Evolutionary conservation across 495 filamentous ascomycete genomes (phyloP).

Genomic region (Pyrenopolyporus hunteri): DNA sequence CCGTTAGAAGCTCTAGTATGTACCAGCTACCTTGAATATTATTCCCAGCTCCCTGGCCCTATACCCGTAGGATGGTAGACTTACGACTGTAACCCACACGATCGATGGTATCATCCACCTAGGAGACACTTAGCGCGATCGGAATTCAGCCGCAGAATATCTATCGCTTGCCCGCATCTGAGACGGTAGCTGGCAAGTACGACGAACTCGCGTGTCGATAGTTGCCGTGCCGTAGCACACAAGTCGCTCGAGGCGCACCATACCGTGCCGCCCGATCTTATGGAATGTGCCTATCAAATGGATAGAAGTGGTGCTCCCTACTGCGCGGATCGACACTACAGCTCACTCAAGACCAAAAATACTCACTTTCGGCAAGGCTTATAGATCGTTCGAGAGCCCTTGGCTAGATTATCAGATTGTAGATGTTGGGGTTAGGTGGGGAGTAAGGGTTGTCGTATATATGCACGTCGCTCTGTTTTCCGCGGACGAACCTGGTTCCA

Average conservation of each 20-base stretch:
- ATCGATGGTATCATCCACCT: slow-evolving; percentile 27
- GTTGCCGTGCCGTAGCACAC: neutral
- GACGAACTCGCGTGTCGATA: neutral
- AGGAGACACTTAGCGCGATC: slow-evolving; percentile 13
- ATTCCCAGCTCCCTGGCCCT: slow-evolving; percentile 31
- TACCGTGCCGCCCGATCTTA: slow-evolving; percentile 3
- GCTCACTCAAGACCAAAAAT: neutral
- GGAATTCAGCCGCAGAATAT: slow-evolving; percentile 26
- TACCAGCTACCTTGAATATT: neutral
- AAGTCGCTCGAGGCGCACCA: neutral
- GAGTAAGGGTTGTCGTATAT: slow-evolving; percentile 15
- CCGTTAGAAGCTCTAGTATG: slow-evolving; percentile 1
- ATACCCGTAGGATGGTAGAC: slow-evolving; percentile 9
- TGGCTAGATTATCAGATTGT: slow-evolving; percentile 21
- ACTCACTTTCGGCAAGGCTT: slow-evolving; percentile 20
- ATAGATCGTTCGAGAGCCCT: slow-evolving; percentile 34
- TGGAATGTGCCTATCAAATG: slow-evolving; percentile 6
- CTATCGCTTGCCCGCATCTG: neutral
- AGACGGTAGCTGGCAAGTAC: neutral
- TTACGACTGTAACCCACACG: slow-evolving; percentile 30
- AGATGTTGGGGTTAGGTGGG: slow-evolving; percentile 28
- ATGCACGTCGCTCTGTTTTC: slow-evolving; percentile 2
- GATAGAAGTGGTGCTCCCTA: slow-evolving; percentile 1
- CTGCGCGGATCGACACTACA: slow-evolving; percentile 12
- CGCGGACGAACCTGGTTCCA: slow-evolving; percentile 29